Evolutionary conservation across 805 yeast species (phyloP).

Genomic region (Ogataea parapolymorpha): DNA sequence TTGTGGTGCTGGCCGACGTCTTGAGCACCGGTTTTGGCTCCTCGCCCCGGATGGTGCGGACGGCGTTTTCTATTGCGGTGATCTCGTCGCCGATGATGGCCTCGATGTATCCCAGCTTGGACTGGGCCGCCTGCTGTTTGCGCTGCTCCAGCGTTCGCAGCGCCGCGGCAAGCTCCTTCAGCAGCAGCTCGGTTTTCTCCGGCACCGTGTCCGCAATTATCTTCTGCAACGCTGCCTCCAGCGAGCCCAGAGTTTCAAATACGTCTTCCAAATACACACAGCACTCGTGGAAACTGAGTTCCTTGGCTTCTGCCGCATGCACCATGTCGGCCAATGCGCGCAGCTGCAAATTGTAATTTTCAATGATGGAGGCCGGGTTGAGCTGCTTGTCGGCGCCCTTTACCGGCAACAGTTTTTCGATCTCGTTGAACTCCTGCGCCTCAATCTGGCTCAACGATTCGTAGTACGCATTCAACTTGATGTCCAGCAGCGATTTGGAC

Average conservation of each 20-base stretch:
- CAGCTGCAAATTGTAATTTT: constrained; percentile 24
- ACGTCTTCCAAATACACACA: constrained; percentile 25
- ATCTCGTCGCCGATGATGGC: constrained; percentile 26
- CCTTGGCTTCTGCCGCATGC: constrained; percentile 15
- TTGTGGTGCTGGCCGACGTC: neutral
- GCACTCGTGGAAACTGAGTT: constrained; percentile 23
- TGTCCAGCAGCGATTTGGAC: constrained; percentile 49
- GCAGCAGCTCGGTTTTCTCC: constrained; percentile 16
- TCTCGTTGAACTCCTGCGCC: constrained; percentile 19
- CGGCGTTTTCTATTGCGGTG: constrained; percentile 24
- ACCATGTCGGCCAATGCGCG: constrained; percentile 27
- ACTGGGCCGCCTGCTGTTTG: constrained; percentile 8
- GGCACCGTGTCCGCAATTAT: constrained; percentile 14
- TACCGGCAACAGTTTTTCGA: constrained; percentile 12
- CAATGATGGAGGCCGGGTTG: constrained; percentile 20
- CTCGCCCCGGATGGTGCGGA: constrained; percentile 21
- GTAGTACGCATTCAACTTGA: constrained; percentile 43
- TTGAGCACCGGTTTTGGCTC: constrained; percentile 1
- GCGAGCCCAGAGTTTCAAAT: constrained; percentile 21
- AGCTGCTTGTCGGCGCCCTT: constrained; percentile 13
- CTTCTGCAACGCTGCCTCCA: constrained; percentile 23
- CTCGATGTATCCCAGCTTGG: constrained; percentile 15
- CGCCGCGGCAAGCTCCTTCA: constrained; percentile 7
- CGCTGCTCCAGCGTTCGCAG: constrained; percentile 1
- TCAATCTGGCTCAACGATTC: constrained; percentile 31